Evolutionary conservation across 129 eudicot genomes (phyloP).

Genomic region (Artemisia tridentata): DNA sequence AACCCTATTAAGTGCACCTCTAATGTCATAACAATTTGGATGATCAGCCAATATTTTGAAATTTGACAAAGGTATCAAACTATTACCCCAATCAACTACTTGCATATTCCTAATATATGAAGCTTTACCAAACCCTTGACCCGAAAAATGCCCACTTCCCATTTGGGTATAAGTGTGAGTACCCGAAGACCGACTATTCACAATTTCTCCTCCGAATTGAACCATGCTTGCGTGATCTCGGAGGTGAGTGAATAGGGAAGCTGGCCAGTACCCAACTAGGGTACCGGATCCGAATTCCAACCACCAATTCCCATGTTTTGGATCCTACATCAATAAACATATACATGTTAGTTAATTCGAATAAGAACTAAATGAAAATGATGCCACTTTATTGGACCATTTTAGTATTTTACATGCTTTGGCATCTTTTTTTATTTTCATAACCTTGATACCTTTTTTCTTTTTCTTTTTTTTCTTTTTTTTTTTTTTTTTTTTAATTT

Average conservation of each 20-base stretch:
- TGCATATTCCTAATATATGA: slow-evolving; percentile 79
- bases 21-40: slow-evolving; percentile 81
- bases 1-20: slow-evolving; percentile 67
- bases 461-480: no score
- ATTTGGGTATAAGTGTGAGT: slow-evolving; percentile 79
- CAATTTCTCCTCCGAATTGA: slow-evolving; percentile 90
- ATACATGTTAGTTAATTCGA: neutral
- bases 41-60: slow-evolving; percentile 77
- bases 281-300: slow-evolving; percentile 77
- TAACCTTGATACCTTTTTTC: no score
- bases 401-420: neutral
- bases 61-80: slow-evolving; percentile 54
- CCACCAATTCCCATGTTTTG: slow-evolving; percentile 99
- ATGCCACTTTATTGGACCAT: no score
- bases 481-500: no score
- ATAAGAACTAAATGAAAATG: neutral
- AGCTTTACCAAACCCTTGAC: slow-evolving; percentile 80
- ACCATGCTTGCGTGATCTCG: slow-evolving; percentile 79
- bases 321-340: slow-evolving; percentile 49
- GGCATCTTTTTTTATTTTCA: neutral
- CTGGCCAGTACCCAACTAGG: slow-evolving; percentile 94
- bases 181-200: slow-evolving; percentile 48
- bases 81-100: slow-evolving; percentile 90
- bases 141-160: slow-evolving; percentile 98
- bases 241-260: slow-evolving; percentile 73